Evolutionary conservation across 306 rosid species (phyloP).

Genomic region (Adenanthera pavonina): DNA sequence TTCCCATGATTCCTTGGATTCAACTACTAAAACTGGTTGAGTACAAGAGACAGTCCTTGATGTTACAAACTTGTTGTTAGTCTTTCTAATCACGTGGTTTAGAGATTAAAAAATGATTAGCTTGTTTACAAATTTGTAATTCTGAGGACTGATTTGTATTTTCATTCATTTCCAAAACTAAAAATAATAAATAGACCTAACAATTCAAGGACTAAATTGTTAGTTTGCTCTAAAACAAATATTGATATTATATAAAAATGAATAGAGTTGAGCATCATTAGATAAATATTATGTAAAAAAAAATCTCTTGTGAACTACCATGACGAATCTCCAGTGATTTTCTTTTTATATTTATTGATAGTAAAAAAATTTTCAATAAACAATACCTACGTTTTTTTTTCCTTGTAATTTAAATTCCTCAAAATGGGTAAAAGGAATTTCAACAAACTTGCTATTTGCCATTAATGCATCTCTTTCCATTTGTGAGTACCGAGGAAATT

Average conservation of each 20-base stretch:
- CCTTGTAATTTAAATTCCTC: background rate
- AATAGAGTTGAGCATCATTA: background rate
- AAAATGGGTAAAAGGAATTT: too few species aligned
- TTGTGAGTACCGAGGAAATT: background rate
- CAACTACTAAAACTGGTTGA: constrained; percentile 4
- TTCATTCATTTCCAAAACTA: background rate
- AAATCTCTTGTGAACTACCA: background rate
- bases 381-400: background rate
- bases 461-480: background rate
- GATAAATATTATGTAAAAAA: background rate
- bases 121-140: background rate
- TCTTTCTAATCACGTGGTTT: background rate
- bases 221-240: background rate
- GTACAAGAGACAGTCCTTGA: background rate
- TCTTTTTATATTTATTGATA: background rate
- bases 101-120: background rate
- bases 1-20: constrained; percentile 51
- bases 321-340: background rate
- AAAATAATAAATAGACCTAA: background rate
- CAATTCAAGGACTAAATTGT: background rate
- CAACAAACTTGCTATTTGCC: background rate
- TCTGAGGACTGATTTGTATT: background rate
- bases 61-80: background rate
- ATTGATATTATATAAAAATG: background rate
- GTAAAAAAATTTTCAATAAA: background rate